Percentiles rank a stretch among this genome's conserved stretches.
Evolutionary conservation across 345 rosid species (phyloP).

Genomic region (Brassica incana): DNA sequence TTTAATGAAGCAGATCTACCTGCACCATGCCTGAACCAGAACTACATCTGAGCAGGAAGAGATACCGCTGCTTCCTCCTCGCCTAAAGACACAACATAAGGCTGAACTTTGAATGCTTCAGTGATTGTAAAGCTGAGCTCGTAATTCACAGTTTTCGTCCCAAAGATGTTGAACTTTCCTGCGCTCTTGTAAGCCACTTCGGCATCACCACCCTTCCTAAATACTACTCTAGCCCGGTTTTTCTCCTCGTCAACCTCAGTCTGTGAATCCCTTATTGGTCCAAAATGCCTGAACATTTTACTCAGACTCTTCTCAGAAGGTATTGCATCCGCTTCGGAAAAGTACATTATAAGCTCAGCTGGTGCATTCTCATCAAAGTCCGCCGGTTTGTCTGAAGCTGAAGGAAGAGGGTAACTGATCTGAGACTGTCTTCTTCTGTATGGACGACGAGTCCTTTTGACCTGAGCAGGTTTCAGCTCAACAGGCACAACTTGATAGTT

Average conservation of each 20-base stretch:
- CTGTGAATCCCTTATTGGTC: conserved; percentile 68
- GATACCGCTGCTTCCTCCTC: conserved; percentile 43
- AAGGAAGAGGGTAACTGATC: conserved; percentile 30
- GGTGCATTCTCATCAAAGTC: conserved; percentile 65
- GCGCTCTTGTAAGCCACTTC: conserved; percentile 79
- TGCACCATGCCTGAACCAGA: conserved; percentile 24
- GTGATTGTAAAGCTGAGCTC: conserved; percentile 67
- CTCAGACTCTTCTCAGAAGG: conserved; percentile 78
- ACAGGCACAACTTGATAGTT: conserved; percentile 57
- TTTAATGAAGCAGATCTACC: background rate
- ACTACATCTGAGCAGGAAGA: conserved; percentile 11
- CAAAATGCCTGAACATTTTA: conserved; percentile 84
- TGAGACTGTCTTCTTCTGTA: conserved; percentile 64
- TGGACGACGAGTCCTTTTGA: conserved; percentile 55
- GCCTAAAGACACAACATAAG: conserved; percentile 40
- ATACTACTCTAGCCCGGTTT: conserved; percentile 90
- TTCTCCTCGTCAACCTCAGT: conserved; percentile 72
- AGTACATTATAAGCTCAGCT: conserved; percentile 78
- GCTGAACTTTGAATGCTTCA: conserved; percentile 51
- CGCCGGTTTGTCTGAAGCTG: conserved; percentile 46
- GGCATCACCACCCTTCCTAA: conserved; percentile 71
- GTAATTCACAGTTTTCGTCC: conserved; percentile 66
- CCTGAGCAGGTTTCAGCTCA: conserved; percentile 54
- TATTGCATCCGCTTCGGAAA: conserved; percentile 58
- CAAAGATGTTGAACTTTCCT: conserved; percentile 63